Base-by-base conservation (phyloP, 805 yeast genomes). In the Saccharomyces mikatae region DNA sequence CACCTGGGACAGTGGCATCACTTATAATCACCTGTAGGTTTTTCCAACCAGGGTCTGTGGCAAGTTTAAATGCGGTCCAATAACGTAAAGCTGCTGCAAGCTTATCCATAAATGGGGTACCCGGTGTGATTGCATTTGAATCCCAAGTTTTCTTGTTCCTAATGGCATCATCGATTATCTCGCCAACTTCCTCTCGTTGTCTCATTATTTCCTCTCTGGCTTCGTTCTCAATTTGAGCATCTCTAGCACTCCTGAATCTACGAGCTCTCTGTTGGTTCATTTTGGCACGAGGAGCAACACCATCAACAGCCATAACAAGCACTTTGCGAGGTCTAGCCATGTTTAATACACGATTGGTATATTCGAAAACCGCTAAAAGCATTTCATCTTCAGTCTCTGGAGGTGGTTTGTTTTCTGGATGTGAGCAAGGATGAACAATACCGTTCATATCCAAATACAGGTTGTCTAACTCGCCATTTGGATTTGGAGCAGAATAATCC, bases 341-440 rank as follows among this genome's bases (percentile, higher is more conserved):
- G 72, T 83, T 82, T 48, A 94, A 73, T 6, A 94, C 97, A 49
- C 96, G 78, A 60, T 94, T 95, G 0, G 99, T 94, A 68, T 94
- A 94, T 62, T 83, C 84, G 73, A 94, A 94, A 28, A 94, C 86
- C 48, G 92, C 98, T 55, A 91, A 71, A 76, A 94, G 83, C 99
- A 94, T 94, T 66, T 94, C 97, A 57, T 90, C 96, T 65, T 94
- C 99, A 0, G 92, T 90, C 62, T 84, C 95, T 11, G 99, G 99
- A 0, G 99, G 86, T 0, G 97, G 96, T 61, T 86, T 86, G 61
- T 92, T 87, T 66, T 92, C 99, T 0, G 99, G 99, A 70, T 94
- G 99, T 2, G 97, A 86, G 76, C 98, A 94, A 1, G 99, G 99
- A 75, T 94, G 99, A 4, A 94, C 99, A 66, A 94, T 94, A 75